These are phyloP conservation scores for Lactarius psammicola DNA, from an alignment of 768 basidiomycete genomes.

Conservation along the genomic window DNA sequence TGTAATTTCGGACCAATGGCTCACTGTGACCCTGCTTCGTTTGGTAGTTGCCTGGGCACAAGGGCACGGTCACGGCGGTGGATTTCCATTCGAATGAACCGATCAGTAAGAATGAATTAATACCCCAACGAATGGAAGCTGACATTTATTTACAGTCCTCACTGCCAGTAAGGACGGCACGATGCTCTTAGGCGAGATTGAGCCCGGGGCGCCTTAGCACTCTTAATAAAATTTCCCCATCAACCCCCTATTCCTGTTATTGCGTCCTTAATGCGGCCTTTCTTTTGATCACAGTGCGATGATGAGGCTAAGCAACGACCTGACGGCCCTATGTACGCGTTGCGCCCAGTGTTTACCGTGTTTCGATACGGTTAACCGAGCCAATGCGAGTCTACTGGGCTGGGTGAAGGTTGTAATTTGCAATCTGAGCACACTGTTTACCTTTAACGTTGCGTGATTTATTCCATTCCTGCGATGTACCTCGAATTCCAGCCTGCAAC, in stretches of 20 bases:
- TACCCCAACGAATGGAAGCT: slow-evolving; percentile 6
- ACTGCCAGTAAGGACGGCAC: slow-evolving; percentile 92
- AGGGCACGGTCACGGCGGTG: slow-evolving; percentile 92
- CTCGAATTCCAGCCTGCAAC: not conserved
- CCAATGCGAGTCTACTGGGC: slow-evolving; percentile 6
- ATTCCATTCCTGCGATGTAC: not conserved
- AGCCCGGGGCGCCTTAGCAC: slow-evolving; percentile 45
- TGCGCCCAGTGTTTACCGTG: slow-evolving; percentile 21
- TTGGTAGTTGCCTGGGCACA: slow-evolving; percentile 85
- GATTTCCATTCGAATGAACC: slow-evolving; percentile 97
- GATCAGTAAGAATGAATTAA: slow-evolving; percentile 62
- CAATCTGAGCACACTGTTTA: slow-evolving; percentile 27
- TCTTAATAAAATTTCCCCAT: slow-evolving; percentile 1
- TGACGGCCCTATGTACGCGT: slow-evolving; percentile 17
- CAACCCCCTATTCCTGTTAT: slow-evolving; percentile 9
- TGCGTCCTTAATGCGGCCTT: not conserved
- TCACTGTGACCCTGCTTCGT: slow-evolving; percentile 1
- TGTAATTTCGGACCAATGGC: slow-evolving; percentile 10
- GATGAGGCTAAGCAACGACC: slow-evolving; percentile 27
- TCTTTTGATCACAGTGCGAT: slow-evolving; percentile 22
- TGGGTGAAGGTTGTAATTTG: slow-evolving; percentile 31
- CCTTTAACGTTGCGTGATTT: not conserved
- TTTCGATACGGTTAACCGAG: slow-evolving; percentile 17
- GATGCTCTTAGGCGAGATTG: slow-evolving; percentile 89
- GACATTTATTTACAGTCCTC: slow-evolving; percentile 54